These are phyloP conservation scores for Rhizopogon vulgaris DNA, from an alignment of 768 basidiomycete species.

Conservation along the genomic window DNA sequence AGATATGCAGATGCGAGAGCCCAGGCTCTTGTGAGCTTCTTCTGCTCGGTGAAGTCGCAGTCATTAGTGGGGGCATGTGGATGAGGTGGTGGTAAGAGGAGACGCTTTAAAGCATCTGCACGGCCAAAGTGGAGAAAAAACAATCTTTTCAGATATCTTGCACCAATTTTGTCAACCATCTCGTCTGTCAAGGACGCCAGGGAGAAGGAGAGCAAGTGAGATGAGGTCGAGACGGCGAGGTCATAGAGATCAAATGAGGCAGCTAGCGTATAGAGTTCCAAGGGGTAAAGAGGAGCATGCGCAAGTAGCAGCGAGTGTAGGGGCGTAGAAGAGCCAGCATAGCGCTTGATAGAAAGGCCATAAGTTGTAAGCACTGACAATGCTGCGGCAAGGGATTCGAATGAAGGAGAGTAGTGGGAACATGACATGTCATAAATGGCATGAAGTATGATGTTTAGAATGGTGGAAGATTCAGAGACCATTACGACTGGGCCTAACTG, in stretches of 20 bases:
- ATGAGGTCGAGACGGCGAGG: constrained; percentile 69
- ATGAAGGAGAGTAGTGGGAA: constrained; percentile 66
- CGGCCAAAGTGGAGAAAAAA: constrained; percentile 84
- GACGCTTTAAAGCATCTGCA: constrained; percentile 73
- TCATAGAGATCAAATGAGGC: constrained; percentile 61
- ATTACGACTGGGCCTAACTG: constrained; percentile 49
- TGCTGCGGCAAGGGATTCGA: constrained; percentile 50
- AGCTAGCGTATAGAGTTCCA: constrained; percentile 70
- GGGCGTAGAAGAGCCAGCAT: constrained; percentile 46
- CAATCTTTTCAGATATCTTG: constrained; percentile 71
- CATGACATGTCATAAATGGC: constrained; percentile 67
- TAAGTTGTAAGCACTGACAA: constrained; percentile 53
- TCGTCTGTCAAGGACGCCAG: constrained; percentile 67
- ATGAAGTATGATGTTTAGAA: constrained; percentile 72
- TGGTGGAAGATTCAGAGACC: constrained; percentile 51
- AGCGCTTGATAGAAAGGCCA: constrained; percentile 47
- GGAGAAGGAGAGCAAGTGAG: constrained; percentile 67
- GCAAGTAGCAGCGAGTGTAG: constrained; percentile 58
- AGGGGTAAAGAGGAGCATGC: constrained; percentile 59
- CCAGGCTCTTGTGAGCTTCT: constrained; percentile 76
- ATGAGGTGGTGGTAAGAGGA: constrained; percentile 68
- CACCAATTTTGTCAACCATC: constrained; percentile 61
- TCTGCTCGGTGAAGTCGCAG: constrained; percentile 74
- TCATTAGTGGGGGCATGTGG: constrained; percentile 63
- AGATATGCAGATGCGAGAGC: constrained; percentile 78